These are phyloP conservation scores for Fraxinus platypoda DNA, from an alignment of 305 asterid species.

Conservation along the genomic window DNA sequence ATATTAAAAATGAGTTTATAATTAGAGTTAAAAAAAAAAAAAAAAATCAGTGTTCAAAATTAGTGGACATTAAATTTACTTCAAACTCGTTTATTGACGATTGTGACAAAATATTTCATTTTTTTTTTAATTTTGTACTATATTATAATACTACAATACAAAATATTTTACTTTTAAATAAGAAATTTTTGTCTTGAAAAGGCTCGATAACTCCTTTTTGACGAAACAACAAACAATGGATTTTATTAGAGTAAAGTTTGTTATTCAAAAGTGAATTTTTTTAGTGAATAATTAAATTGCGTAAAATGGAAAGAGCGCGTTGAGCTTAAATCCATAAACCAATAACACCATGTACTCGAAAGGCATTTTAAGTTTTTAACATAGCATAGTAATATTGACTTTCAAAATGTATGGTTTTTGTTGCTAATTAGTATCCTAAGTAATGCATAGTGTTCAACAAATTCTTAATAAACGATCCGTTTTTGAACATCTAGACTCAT, in stretches of 20 bases:
- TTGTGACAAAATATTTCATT: not conserved
- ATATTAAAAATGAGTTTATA: too few relatives aligned
- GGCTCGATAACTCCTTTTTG: not conserved
- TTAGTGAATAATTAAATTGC: too few relatives aligned
- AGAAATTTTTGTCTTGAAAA: not conserved
- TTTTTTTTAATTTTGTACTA: too few relatives aligned
- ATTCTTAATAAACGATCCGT: not conserved
- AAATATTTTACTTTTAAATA: too few relatives aligned
- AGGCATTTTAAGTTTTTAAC: conserved; percentile 7
- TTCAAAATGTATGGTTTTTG: conserved; percentile 9
- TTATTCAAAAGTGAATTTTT: not conserved
- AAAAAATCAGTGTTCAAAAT: too few relatives aligned
- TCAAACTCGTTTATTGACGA: not conserved
- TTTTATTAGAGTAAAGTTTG: not conserved
- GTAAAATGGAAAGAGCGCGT: not conserved
- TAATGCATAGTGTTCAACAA: not conserved
- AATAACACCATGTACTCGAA: not conserved
- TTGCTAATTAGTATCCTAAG: not conserved
- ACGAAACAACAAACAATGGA: too few relatives aligned
- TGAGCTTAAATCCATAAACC: not conserved
- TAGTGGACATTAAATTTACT: not conserved
- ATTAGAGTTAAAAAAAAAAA: not conserved
- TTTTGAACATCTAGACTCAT: not conserved
- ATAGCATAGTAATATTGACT: conserved; percentile 3
- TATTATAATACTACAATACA: too few relatives aligned